Evolutionary conservation across 1,284 basidiomycete genomes (phyloP), one percentile per base, ranked within the genome.

Genomic region (Ustilago lituana): DNA sequence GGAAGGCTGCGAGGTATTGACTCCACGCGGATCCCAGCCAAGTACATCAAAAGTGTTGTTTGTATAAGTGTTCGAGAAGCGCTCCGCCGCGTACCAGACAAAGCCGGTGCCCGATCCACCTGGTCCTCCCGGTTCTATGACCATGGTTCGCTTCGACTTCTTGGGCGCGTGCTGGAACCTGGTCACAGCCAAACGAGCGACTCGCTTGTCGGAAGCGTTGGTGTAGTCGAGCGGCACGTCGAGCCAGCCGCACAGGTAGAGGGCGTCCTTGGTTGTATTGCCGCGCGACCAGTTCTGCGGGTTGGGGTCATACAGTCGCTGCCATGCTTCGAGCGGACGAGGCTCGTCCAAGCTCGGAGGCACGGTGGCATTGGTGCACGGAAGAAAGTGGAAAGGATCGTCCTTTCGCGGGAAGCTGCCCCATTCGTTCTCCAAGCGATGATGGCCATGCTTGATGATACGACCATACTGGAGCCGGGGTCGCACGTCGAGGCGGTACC

Each of bases 201-300:
- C 39, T 3, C 67, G 45, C 1, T 8, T 1, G 33, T 73, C 70
- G 19, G 65, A 61, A 7, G 40, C 4, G 23, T 64, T 64, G 24
- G 65, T 69, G 57, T 73, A 68, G 50, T 73, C 70, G 26, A 73
- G 57, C 14, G 70, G 65, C 11, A 73, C 69, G 23, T 73, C 69
- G 37, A 73, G 52, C 37, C 49, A 73, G 0, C 69, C 64, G 33
- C 60, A 68, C 3, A 67, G 57, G n/a, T 67, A 67, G 24, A 67
- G 61, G 4, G 33, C 39, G 24, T 29, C 1, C 2, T 32, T 15
- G 14, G 24, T 22, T 3, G 15, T 2, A 20, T 24, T 46, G 26
- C 52, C 57, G 6, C 37, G 32, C 5, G 53, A 57, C 64, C 64
- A 67, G 45, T 67, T 52, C 8, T 12, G 2, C 4, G 24, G 53